A percentile compares a stretch with the other conserved stretches of the same genome.
Evolutionary conservation across 2,329 filamentous ascomycete genomes (phyloP).

Genomic region (Talaromyces funiculosus): DNA sequence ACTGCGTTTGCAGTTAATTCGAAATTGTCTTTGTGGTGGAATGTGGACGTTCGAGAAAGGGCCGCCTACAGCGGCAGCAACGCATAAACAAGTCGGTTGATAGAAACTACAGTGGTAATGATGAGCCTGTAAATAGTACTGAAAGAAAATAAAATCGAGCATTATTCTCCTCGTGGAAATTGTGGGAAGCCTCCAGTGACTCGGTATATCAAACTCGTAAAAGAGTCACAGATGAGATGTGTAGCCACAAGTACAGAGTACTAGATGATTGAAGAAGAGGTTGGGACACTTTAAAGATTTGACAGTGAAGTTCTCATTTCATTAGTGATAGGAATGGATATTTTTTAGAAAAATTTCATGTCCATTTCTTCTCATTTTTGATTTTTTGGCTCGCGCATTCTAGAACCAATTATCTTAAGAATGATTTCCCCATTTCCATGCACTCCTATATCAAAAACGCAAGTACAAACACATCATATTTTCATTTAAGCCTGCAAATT

Average conservation of each 20-base stretch:
- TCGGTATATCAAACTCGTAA: not conserved
- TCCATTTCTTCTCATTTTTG: conserved; percentile 6
- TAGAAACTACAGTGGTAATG: not conserved
- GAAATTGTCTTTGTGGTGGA: conserved; percentile 38
- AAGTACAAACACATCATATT: conserved; percentile 13
- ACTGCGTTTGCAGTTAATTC: conserved; percentile 31
- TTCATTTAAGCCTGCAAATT: conserved; percentile 14
- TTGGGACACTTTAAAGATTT: too few relatives aligned
- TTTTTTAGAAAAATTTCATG: not conserved
- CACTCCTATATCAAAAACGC: conserved; percentile 13
- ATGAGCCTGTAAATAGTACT: not conserved
- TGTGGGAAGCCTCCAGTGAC: too few relatives aligned
- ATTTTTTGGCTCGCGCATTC: conserved; percentile 3
- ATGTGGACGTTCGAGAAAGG: conserved; percentile 34
- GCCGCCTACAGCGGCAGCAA: conserved; percentile 19
- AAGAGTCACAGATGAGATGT: not conserved
- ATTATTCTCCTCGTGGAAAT: too few relatives aligned
- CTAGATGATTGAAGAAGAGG: too few relatives aligned
- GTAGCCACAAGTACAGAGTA: not conserved
- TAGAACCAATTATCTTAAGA: conserved; percentile 8
- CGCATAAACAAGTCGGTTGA: conserved; percentile 21
- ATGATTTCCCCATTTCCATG: conserved; percentile 11
- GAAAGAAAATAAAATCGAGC: too few relatives aligned
- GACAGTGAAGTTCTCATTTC: conserved; percentile 6
- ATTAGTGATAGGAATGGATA: conserved; percentile 8